These are phyloP conservation scores for Neopestalotiopsis sp. DNA, from an alignment of 2,329 filamentous ascomycete genomes.

Conservation along the genomic window DNA sequence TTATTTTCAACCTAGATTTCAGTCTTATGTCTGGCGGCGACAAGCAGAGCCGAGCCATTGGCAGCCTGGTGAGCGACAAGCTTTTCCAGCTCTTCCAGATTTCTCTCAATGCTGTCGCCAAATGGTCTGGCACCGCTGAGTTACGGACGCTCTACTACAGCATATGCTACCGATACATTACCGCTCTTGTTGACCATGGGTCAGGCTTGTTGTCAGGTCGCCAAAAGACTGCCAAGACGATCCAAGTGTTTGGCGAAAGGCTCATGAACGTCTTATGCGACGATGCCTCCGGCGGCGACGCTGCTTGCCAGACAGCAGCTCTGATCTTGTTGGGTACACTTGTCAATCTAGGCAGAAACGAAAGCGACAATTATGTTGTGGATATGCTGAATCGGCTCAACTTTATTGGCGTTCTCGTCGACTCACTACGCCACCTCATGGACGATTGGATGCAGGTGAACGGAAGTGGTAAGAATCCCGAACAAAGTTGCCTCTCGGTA, in stretches of 20 bases:
- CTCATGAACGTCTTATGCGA: constrained; percentile 89
- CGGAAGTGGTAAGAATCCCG: constrained; percentile 55
- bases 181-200: constrained; percentile 66
- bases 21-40: constrained; percentile 44
- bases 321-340: constrained; percentile 83
- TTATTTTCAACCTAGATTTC: constrained; percentile 75
- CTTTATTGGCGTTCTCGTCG: constrained; percentile 88
- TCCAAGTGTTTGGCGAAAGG: constrained; percentile 72
- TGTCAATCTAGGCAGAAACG: constrained; percentile 73
- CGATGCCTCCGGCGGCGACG: constrained; percentile 86
- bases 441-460: constrained; percentile 70
- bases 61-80: constrained; percentile 84
- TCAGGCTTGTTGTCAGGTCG: constrained; percentile 53
- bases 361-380: constrained; percentile 76
- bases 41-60: constrained; percentile 52
- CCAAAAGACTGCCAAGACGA: constrained; percentile 73
- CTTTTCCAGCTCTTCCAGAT: constrained; percentile 91
- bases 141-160: constrained; percentile 88
- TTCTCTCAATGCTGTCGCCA: constrained; percentile 79
- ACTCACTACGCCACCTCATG: constrained; percentile 81
- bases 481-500: constrained; percentile 30
- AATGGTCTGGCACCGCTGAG: constrained; percentile 71
- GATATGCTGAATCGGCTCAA: constrained; percentile 85
- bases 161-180: constrained; percentile 87
- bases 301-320: constrained; percentile 82